Base-by-base conservation (phyloP, 805 yeast genomes). In the Wickerhamiella australiensis region DNA sequence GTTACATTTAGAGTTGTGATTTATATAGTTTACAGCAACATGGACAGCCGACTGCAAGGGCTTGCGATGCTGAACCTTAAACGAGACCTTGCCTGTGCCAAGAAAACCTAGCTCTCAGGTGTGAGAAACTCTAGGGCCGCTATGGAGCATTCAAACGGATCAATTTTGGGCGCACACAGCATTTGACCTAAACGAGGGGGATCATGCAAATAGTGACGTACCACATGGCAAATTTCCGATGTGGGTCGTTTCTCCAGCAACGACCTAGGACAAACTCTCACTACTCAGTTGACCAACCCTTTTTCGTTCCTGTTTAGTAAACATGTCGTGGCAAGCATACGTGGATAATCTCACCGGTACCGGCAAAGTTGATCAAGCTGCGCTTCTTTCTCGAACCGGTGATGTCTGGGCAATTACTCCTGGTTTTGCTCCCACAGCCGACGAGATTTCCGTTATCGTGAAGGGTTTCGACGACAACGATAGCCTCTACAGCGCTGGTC, bases 361-460 rank as follows among this genome's bases (percentile, higher is more conserved):
- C 47, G 85, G 86, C 54, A 85, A 85, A 66, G 74, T 92, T 57
- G 96, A 90, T 70, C 79, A 79, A 66, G 96, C 97, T 29, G 92
- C 94, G 38, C 78, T 92, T 57, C 88, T 84, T 68, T 88, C 96
- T 8, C 82, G 84, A 57, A 95, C 94, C 12, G 98, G 98, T 42
- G 95, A 88, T 66, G 76, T 79, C 48, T 92, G 98, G 98, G 97
- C 97, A 20, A 77, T 80, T 57, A 74, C 92, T 15, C 75, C 82
- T 53, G 77, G 77, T 37, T 77, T 85, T 53, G 64, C 70, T 31
- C 75, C 88, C 58, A 74, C 76, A 42, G 76, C 79, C 9, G 70
- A 74, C 41, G 98, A 92, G 69, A 78, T 88, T 57, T 58, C 71
- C 44, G 84, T 74, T 59, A 69, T 92, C 52, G 92, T 85, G 42